Conservation (phyloP, 192 early-diverging fungal species). For the Coemansia brasiliensis region DNA sequence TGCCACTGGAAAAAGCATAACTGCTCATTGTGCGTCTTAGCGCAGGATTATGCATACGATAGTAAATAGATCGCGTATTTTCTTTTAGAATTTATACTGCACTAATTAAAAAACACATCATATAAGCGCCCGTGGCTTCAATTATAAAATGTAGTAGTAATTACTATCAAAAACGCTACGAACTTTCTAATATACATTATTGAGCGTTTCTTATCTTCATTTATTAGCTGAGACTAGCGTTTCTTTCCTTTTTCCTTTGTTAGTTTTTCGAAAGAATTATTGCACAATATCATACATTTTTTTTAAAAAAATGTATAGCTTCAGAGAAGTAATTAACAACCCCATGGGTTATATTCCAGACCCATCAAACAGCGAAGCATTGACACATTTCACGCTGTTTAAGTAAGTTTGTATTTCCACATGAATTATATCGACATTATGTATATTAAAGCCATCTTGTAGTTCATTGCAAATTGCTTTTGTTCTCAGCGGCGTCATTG, state of each 20-base stretch:
- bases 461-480: slow-evolving; percentile 48
- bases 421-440: neutral
- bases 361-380: slow-evolving; percentile 11
- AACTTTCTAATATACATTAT: too few relatives aligned
- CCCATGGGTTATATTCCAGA: slow-evolving; percentile 31
- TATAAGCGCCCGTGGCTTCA: too few relatives aligned
- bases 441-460: slow-evolving; percentile 4
- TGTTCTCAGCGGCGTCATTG: slow-evolving; percentile 24
- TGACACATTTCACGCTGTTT: slow-evolving; percentile 32
- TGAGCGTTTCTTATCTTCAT: neutral
- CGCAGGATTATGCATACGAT: too few relatives aligned
- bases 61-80: too few relatives aligned
- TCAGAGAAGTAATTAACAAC: slow-evolving; percentile 10
- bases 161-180: neutral
- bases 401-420: slow-evolving; percentile 19
- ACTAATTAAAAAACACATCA: too few relatives aligned
- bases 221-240: neutral
- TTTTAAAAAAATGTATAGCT: neutral
- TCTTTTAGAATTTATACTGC: too few relatives aligned
- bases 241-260: neutral
- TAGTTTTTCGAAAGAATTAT: too few relatives aligned
- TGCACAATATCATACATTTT: too few relatives aligned
- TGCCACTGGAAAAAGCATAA: too few relatives aligned
- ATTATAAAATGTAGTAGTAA: too few relatives aligned
- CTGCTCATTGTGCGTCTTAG: too few relatives aligned